Percentiles rank a stretch among this genome's conserved stretches.
Conservation (phyloP, 768 basidiomycete genomes). For the Nidula microcarpa region DNA sequence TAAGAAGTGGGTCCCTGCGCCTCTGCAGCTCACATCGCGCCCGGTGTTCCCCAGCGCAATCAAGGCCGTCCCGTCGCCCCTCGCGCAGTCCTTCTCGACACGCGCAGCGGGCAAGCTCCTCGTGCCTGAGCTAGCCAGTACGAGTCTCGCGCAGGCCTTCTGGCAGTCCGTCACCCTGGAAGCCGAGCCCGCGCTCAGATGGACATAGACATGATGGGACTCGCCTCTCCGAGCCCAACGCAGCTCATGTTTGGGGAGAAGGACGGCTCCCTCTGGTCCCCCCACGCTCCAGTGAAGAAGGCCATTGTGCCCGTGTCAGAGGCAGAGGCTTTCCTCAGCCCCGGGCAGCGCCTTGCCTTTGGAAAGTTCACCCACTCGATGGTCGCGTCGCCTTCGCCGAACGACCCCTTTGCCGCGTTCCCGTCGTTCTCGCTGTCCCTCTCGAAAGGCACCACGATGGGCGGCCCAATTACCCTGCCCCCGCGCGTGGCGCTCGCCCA, state of each 20-base stretch:
- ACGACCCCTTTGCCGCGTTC: slow-evolving; percentile 43
- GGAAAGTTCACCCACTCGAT: too few relatives aligned
- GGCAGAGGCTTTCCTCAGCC: slow-evolving; percentile 11
- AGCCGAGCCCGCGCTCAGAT: slow-evolving; percentile 14
- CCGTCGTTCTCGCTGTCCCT: too few relatives aligned
- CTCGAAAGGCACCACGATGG: slow-evolving; percentile 13
- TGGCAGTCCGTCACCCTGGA: slow-evolving; percentile 40
- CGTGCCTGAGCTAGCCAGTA: slow-evolving; percentile 7
- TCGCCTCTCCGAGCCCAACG: too few relatives aligned
- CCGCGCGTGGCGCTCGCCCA: slow-evolving; percentile 12
- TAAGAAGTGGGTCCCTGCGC: too few relatives aligned
- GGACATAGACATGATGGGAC: too few relatives aligned
- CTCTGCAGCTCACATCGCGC: too few relatives aligned
- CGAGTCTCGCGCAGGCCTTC: slow-evolving; percentile 34
- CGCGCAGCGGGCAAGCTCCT: too few relatives aligned
- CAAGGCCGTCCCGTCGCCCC: too few relatives aligned
- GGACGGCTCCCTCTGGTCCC: too few relatives aligned
- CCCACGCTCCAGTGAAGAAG: slow-evolving; percentile 22
- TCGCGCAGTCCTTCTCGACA: too few relatives aligned
- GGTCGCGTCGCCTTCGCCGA: slow-evolving; percentile 39
- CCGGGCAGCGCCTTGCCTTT: slow-evolving; percentile 11
- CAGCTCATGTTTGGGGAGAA: slow-evolving; percentile 38
- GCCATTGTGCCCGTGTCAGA: slow-evolving; percentile 2
- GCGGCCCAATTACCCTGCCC: slow-evolving; percentile 13
- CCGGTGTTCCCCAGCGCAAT: too few relatives aligned